Evolutionary conservation across 2,329 filamentous ascomycete species (phyloP).

Genomic region (Blastomyces emzantsi): DNA sequence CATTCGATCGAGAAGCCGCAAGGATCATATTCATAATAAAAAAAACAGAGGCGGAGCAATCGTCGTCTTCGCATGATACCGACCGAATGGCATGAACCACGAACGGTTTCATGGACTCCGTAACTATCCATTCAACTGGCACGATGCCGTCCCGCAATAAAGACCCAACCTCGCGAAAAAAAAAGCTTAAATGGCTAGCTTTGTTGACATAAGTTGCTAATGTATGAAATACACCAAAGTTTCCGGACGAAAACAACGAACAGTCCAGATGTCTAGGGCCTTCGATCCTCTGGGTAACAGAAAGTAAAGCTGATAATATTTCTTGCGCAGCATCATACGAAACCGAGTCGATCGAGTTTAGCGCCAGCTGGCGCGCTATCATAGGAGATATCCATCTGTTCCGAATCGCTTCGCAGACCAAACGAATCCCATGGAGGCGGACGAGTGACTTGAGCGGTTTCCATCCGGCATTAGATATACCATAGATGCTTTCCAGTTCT

Average conservation of each 20-base stretch:
- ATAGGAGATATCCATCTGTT: conserved; percentile 29
- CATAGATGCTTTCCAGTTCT: conserved; percentile 33
- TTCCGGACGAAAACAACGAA: conserved; percentile 23
- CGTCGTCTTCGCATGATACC: conserved; percentile 27
- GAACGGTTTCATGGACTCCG: conserved; percentile 29
- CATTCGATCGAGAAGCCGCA: conserved; percentile 6
- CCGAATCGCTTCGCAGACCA: conserved; percentile 31
- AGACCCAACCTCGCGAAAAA: conserved; percentile 29
- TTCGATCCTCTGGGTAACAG: conserved; percentile 18
- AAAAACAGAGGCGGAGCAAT: conserved; percentile 23
- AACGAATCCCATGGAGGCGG: conserved; percentile 32
- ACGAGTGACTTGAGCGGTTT: conserved; percentile 34
- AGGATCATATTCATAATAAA: conserved; percentile 12
- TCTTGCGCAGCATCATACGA: conserved; percentile 32
- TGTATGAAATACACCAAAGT: conserved; percentile 26
- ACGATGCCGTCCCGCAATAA: conserved; percentile 27
- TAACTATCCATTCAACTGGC: conserved; percentile 36
- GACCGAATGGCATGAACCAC: conserved; percentile 31
- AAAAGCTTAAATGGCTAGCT: conserved; percentile 20
- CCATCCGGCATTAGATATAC: conserved; percentile 28
- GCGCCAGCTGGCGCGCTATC: conserved; percentile 27
- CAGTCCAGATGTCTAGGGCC: conserved; percentile 13
- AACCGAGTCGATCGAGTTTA: conserved; percentile 24
- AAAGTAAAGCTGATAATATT: conserved; percentile 27
- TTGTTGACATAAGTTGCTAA: conserved; percentile 24